A percentile compares a stretch with the other conserved stretches of the same genome.
Evolutionary conservation across 352 stramenopile species (phyloP).

Genomic region (Phytophthora fragariae): DNA sequence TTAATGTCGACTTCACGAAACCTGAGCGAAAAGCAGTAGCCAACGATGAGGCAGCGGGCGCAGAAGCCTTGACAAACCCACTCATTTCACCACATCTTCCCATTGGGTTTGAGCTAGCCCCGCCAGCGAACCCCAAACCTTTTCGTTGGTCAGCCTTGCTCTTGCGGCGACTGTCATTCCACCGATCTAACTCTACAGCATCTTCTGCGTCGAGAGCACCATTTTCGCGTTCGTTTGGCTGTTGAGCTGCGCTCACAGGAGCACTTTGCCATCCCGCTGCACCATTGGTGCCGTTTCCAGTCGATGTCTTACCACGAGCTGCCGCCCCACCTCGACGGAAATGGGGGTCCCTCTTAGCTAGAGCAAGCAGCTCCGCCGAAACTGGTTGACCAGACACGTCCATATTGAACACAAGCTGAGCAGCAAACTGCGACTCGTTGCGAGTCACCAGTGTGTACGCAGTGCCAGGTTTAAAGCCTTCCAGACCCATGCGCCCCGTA

Average conservation of each 20-base stretch:
- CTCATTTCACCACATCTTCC: constrained; percentile 19
- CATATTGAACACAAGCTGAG: constrained; percentile 88
- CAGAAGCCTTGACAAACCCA: constrained; percentile 43
- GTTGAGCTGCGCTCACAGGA: background rate
- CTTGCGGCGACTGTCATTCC: constrained; percentile 60
- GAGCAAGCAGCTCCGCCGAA: constrained; percentile 56
- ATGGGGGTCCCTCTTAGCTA: constrained; percentile 57
- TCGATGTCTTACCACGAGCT: constrained; percentile 1
- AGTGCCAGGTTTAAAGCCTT: constrained; percentile 82
- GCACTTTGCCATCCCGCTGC: background rate
- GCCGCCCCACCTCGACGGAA: constrained; percentile 53
- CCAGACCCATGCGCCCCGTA: constrained; percentile 85
- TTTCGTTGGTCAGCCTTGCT: constrained; percentile 72
- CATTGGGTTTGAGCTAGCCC: constrained; percentile 15
- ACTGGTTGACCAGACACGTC: constrained; percentile 75
- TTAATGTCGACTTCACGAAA: constrained; percentile 53
- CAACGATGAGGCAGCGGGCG: constrained; percentile 12
- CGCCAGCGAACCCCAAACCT: constrained; percentile 68
- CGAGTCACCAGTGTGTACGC: constrained; percentile 85
- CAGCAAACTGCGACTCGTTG: constrained; percentile 78
- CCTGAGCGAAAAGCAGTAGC: constrained; percentile 37
- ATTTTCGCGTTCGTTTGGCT: constrained; percentile 1
- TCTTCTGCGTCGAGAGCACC: constrained; percentile 50
- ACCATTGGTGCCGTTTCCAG: background rate
- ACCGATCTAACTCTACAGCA: constrained; percentile 63